A percentile compares a stretch with the other conserved stretches of the same genome.
These are phyloP conservation scores for Lycium ferocissimum DNA, from an alignment of 257 asterid species.

Conservation along the genomic window DNA sequence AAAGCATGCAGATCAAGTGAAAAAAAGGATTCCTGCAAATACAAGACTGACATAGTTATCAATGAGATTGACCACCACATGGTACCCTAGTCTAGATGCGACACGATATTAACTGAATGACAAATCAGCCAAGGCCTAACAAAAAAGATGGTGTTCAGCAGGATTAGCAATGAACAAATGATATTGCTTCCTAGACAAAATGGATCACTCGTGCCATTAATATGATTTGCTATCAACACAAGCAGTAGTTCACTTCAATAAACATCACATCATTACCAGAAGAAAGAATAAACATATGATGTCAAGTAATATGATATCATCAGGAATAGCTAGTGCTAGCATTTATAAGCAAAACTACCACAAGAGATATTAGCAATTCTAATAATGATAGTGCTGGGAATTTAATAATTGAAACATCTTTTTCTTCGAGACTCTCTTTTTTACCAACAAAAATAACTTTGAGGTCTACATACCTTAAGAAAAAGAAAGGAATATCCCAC, in stretches of 20 bases:
- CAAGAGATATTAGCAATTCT: too few relatives aligned
- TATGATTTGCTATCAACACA: neutral
- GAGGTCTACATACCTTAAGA: too few relatives aligned
- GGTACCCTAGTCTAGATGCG: neutral
- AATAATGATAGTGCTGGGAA: too few relatives aligned
- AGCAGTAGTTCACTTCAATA: neutral
- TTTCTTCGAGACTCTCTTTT: too few relatives aligned
- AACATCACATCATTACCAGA: neutral
- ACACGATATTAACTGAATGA: neutral
- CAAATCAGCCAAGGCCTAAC: neutral
- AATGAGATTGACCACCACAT: neutral
- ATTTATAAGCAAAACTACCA: too few relatives aligned
- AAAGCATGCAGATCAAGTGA: conserved; percentile 74
- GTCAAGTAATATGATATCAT: neutral
- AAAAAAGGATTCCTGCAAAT: conserved; percentile 77
- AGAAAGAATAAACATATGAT: conserved; percentile 4
- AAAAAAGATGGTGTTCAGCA: neutral
- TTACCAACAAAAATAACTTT: too few relatives aligned
- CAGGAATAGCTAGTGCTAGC: neutral
- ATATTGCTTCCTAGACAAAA: neutral
- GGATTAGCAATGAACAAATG: conserved; percentile 12
- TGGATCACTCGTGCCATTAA: neutral
- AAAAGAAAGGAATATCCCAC: too few relatives aligned
- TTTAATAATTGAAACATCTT: too few relatives aligned
- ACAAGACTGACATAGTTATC: conserved; percentile 27